A percentile compares a stretch with the other conserved stretches of the same genome.
These are phyloP conservation scores for Escallonia rubra DNA, from an alignment of 129 eudicot species.

Conservation along the genomic window DNA sequence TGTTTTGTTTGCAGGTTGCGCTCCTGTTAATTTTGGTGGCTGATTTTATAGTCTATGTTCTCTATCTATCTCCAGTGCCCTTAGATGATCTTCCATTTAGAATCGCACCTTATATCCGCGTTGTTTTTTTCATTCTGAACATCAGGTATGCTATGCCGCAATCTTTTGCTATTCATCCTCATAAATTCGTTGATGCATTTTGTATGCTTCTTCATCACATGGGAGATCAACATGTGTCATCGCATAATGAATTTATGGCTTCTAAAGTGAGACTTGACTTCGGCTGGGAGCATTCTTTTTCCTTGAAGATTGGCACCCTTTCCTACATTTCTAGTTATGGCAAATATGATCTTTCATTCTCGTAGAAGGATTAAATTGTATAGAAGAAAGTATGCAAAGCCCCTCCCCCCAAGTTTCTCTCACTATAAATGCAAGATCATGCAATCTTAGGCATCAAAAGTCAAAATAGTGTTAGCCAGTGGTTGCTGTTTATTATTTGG, in stretches of 20 bases:
- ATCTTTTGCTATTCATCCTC: conserved; percentile 5
- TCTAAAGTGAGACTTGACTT: too few relatives aligned
- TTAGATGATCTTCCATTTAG: conserved; percentile 77
- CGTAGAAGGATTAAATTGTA: too few relatives aligned
- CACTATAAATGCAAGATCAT: too few relatives aligned
- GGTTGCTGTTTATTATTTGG: neutral
- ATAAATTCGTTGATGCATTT: conserved; percentile 5
- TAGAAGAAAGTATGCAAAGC: too few relatives aligned
- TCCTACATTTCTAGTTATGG: too few relatives aligned
- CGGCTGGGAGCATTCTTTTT: too few relatives aligned
- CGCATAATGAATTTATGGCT: too few relatives aligned
- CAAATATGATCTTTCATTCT: too few relatives aligned
- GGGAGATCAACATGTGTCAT: too few relatives aligned
- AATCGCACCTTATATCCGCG: conserved; percentile 87
- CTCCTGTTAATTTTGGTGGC: conserved; percentile 59
- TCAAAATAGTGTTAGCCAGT: neutral
- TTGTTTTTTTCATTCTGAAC: conserved; percentile 62
- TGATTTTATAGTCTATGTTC: conserved; percentile 55
- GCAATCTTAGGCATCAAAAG: too few relatives aligned
- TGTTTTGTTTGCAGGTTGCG: conserved; percentile 47
- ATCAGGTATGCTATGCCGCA: conserved; percentile 54
- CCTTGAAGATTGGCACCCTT: too few relatives aligned
- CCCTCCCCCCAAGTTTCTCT: too few relatives aligned
- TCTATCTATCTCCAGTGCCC: conserved; percentile 75
- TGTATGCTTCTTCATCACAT: neutral